Evolutionary conservation across 371 early-diverging fungal species (phyloP).

Genomic region (Apophysomyces ossiformis): DNA sequence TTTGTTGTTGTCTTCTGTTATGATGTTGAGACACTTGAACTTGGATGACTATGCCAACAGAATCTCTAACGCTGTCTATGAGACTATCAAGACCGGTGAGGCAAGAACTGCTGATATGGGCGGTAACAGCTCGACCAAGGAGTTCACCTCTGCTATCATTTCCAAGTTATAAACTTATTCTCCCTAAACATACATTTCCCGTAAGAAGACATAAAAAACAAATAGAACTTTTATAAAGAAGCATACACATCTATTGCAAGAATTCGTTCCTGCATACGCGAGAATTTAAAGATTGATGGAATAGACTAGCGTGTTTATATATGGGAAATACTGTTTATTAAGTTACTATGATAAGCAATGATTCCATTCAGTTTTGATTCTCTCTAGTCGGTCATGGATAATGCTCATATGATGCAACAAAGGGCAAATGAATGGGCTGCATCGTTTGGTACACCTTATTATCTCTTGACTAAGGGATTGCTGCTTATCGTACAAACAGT

Average conservation of each 20-base stretch:
- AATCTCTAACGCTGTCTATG: constrained; percentile 86
- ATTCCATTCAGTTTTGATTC: too few relatives aligned
- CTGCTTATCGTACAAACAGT: too few relatives aligned
- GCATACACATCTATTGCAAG: neutral
- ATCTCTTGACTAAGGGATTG: too few relatives aligned
- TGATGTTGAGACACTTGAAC: constrained; percentile 98
- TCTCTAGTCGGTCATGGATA: too few relatives aligned
- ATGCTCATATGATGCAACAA: too few relatives aligned
- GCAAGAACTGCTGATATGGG: constrained; percentile 50
- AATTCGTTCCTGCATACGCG: too few relatives aligned
- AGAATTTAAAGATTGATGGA: too few relatives aligned
- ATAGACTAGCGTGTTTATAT: too few relatives aligned
- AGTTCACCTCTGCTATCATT: constrained; percentile 87
- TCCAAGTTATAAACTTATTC: constrained; percentile 53
- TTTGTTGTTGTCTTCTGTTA: constrained; percentile 88
- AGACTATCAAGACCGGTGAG: constrained; percentile 73
- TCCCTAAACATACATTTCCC: constrained; percentile 5
- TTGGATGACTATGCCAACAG: constrained; percentile 77
- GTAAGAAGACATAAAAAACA: neutral
- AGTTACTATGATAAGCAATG: too few relatives aligned
- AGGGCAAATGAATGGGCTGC: too few relatives aligned
- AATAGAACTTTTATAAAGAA: constrained; percentile 10
- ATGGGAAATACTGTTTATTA: too few relatives aligned
- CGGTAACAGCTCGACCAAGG: constrained; percentile 73
- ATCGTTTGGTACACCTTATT: too few relatives aligned